Conservation (phyloP, 441 rosid genomes). For the Omphalea diandra region DNA sequence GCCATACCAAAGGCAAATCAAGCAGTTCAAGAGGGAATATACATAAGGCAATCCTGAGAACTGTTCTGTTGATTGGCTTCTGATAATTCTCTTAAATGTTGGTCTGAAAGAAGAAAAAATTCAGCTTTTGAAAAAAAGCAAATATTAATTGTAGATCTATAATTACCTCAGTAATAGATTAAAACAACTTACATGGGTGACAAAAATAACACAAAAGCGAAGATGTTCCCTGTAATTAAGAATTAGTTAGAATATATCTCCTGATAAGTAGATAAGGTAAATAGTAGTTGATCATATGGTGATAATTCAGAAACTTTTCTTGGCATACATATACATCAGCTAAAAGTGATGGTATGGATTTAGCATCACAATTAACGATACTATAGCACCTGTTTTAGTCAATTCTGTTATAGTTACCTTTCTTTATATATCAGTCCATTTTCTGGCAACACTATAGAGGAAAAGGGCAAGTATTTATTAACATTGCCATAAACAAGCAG, state of each 20-base stretch:
- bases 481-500: not conserved
- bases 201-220: conserved; percentile 55
- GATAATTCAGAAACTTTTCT: not conserved
- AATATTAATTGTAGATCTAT: not conserved
- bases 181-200: conserved; percentile 60
- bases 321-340: not conserved
- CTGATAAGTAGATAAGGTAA: not conserved
- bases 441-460: not conserved
- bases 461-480: not conserved
- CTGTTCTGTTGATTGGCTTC: conserved; percentile 60
- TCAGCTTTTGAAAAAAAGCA: conserved; percentile 1
- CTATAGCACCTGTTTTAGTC: too few species aligned
- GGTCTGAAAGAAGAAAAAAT: conserved; percentile 39
- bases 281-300: not conserved
- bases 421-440: too few species aligned
- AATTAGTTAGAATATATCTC: conserved; percentile 4
- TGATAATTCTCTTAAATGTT: conserved; percentile 61
- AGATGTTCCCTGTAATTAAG: conserved; percentile 53
- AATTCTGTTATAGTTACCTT: too few species aligned
- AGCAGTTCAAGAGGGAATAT: conserved; percentile 58
- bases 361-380: not conserved
- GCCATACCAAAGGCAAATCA: conserved; percentile 68
- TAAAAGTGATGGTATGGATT: not conserved
- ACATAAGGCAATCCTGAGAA: conserved; percentile 73
- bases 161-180: not conserved